Base-by-base conservation (phyloP, 2,329 filamentous ascomycete species). In the Periglandula ipomoeae region DNA sequence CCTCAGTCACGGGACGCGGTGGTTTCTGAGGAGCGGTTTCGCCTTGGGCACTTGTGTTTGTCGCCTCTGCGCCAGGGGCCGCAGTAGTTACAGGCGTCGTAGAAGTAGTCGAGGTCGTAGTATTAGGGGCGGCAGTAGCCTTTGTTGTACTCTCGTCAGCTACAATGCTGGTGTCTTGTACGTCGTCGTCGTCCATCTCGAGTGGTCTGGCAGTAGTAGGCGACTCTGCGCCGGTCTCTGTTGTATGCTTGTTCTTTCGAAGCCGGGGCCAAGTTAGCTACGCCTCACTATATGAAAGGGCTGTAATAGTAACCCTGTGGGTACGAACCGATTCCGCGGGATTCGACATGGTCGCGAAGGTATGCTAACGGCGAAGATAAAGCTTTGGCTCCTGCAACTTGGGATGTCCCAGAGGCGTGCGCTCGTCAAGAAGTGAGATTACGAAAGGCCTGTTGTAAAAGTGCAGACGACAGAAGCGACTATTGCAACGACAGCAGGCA, bases 1-100 rank as follows among this genome's bases (percentile, higher is more conserved):
- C 78, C 54, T 93, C 85, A 55, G 81, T 87, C 60, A 88, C 61
- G 42, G 91, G 91, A 51, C 90, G 82, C 30, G 89, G 89, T 27
- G 90, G 90, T 71, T 96, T 94, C 37, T 85, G 77, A 11, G 89
- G 89, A 22, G 84, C 68, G 19, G 59, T 60, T 43, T 72, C 66
- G 27, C 32, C 43, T 15, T 41, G 30, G 4, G 47, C 19, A 10
- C 37, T 15, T n/a, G 44, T 30, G 10, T 35, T 38, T 35, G 39
- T 41, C 23, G 70, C 61, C 38, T 69, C 59, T 23, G 69, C 58
- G 17, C 61, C 46, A 30, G 60, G 50, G n/a, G 57, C 47, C 11
- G 58, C 52, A 37, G 62, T 53, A 32, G 63, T 51, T 35, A 61
- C 53, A 42, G 58, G 52, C 48, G 50, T 55, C 44, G 50, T 17